These are phyloP conservation scores for Fusarium aywerte DNA, from an alignment of 2,329 filamentous ascomycete genomes.

Conservation along the genomic window DNA sequence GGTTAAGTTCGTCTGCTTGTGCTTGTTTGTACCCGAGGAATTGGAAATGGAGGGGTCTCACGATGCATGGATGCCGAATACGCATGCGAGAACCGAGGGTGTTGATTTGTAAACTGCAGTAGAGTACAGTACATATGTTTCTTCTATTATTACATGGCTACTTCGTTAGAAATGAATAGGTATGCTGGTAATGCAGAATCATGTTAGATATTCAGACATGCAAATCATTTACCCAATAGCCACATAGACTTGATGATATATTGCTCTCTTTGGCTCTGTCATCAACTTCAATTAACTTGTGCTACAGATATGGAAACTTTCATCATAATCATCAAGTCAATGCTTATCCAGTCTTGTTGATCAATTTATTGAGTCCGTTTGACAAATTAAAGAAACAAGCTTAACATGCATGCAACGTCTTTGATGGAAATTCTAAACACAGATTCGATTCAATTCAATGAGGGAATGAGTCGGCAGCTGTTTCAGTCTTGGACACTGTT, in stretches of 20 bases:
- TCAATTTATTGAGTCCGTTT: neutral
- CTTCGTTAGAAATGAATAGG: too few relatives aligned
- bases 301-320: neutral
- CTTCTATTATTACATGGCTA: too few relatives aligned
- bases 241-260: too few relatives aligned
- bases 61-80: conserved; percentile 18
- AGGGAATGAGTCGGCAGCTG: conserved; percentile 3
- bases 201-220: neutral
- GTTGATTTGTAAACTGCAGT: neutral
- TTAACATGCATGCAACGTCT: neutral
- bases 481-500: conserved; percentile 19
- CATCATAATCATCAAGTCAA: neutral
- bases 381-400: neutral
- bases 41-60: conserved; percentile 33
- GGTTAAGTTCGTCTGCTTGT: conserved; percentile 6
- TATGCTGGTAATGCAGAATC: neutral
- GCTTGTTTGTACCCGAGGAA: conserved; percentile 29
- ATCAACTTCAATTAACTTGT: neutral
- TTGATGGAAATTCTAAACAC: neutral
- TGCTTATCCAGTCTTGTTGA: neutral
- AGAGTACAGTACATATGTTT: neutral
- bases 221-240: neutral
- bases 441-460: conserved; percentile 9
- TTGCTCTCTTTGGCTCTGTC: neutral
- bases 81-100: conserved; percentile 29